phyloP scores from a whole-genome alignment of 2,329 filamentous ascomycete species.

The Thielaviopsis populi region DNA sequence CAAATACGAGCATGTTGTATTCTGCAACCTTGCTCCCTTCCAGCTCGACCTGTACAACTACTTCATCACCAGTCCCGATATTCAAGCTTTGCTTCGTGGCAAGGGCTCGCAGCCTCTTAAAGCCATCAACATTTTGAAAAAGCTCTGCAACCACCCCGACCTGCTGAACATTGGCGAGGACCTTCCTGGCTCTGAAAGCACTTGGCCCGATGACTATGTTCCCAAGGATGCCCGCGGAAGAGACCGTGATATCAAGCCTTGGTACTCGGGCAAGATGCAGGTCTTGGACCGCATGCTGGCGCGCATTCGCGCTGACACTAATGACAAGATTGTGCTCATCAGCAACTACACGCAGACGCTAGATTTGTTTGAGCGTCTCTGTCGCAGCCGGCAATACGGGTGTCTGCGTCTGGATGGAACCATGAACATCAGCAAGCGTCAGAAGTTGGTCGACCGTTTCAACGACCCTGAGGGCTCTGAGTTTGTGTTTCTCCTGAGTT shows the following conservation, averaged over 20 bases:
- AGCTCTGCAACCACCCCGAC: constrained; percentile 96
- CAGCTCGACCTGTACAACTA: constrained; percentile 91
- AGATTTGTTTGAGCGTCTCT: constrained; percentile 84
- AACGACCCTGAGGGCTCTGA: constrained; percentile 83
- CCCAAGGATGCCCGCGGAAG: constrained; percentile 76
- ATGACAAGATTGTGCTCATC: constrained; percentile 98
- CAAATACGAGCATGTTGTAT: constrained; percentile 98
- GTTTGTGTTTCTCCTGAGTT: constrained; percentile 90
- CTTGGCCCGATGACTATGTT: constrained; percentile 74
- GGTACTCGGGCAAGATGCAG: constrained; percentile 97
- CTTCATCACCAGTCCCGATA: constrained; percentile 90
- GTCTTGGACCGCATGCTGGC: constrained; percentile 97
- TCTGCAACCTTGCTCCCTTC: constrained; percentile 87
- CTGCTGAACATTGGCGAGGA: constrained; percentile 71
- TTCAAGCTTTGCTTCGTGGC: constrained; percentile 76
- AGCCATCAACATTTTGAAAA: constrained; percentile 92
- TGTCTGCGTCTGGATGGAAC: constrained; percentile 82
- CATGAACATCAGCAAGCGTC: constrained; percentile 94
- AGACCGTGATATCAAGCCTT: constrained; percentile 82
- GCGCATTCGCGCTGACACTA: constrained; percentile 86
- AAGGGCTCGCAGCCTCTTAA: constrained; percentile 94
- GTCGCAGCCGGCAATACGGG: constrained; percentile 71
- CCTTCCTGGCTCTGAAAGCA: constrained; percentile 69
- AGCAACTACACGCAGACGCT: constrained; percentile 96
- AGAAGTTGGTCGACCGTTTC: constrained; percentile 95